phyloP scores from a whole-genome alignment of 768 basidiomycete species.

The Amanita fuliginea region DNA sequence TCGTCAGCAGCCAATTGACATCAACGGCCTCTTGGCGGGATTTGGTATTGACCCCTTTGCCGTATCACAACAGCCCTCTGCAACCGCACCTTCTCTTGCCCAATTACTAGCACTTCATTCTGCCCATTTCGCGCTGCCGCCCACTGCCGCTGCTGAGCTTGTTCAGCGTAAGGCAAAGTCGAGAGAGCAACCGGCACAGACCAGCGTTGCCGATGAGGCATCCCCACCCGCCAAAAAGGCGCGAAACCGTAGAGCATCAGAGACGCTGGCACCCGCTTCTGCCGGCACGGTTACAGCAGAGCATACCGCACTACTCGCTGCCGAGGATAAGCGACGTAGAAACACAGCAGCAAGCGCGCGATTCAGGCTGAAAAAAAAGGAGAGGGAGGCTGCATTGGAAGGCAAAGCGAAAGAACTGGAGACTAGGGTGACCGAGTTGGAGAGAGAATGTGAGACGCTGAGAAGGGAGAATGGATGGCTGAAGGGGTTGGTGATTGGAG shows the following conservation, averaged over 20 bases:
- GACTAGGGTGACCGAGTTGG: constrained; percentile 65
- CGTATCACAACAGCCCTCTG: constrained; percentile 14
- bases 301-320: constrained; percentile 28
- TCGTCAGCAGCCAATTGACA: constrained; percentile 34
- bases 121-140: constrained; percentile 14
- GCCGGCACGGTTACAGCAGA: constrained; percentile 9
- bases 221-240: constrained; percentile 39
- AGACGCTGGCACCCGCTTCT: constrained; percentile 21
- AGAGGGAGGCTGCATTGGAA: constrained; percentile 85
- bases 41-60: constrained; percentile 32
- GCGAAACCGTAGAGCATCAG: constrained; percentile 42
- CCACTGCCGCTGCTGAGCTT: constrained; percentile 10
- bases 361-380: constrained; percentile 94
- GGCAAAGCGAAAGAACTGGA: constrained; percentile 78
- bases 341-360: constrained; percentile 92
- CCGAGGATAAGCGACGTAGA: constrained; percentile 87
- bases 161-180: not conserved
- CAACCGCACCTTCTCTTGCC: constrained; percentile 46
- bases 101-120: constrained; percentile 50
- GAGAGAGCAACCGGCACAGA: not conserved
- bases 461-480: constrained; percentile 89
- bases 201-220: constrained; percentile 15
- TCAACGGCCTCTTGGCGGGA: constrained; percentile 25
- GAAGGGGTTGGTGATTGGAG: constrained; percentile 81
- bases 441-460: constrained; percentile 84